phyloP scores from a whole-genome alignment of 331 rosid species.

The Acacia concinna region DNA sequence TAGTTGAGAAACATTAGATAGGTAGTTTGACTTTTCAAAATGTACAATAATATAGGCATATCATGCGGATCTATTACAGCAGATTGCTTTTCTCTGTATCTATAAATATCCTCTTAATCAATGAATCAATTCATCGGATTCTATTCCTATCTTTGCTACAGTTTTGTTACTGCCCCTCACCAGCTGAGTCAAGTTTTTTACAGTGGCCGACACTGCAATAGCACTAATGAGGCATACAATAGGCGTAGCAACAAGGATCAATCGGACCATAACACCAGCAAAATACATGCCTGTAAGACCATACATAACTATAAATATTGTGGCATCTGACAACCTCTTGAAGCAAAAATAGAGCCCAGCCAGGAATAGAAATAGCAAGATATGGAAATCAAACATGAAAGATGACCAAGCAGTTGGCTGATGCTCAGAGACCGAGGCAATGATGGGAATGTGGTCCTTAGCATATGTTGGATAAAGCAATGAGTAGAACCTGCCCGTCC shows the following conservation, averaged over 20 bases:
- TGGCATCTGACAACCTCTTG: conserved; percentile 97
- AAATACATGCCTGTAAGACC: conserved; percentile 99
- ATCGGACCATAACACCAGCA: conserved; percentile 98
- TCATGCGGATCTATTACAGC: too few relatives aligned
- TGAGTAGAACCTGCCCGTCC: conserved; percentile 98
- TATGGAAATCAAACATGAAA: conserved; percentile 98
- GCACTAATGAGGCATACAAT: conserved; percentile 97
- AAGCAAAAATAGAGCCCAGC: conserved; percentile 99
- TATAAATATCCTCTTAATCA: too few relatives aligned
- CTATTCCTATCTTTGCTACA: too few relatives aligned
- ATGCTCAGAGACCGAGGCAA: conserved; percentile 98
- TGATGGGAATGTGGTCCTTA: conserved; percentile 94
- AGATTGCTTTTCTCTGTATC: too few relatives aligned
- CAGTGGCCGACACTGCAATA: conserved; percentile 90
- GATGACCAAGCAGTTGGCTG: conserved; percentile 99
- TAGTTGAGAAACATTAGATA: too few relatives aligned
- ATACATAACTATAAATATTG: conserved; percentile 89
- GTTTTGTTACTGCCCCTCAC: conserved; percentile 64
- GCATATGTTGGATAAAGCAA: conserved; percentile 97
- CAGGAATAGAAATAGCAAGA: conserved; percentile 88
- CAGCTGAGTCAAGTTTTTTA: conserved; percentile 78
- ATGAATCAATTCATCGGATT: too few relatives aligned
- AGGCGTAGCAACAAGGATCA: conserved; percentile 97
- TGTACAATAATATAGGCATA: too few relatives aligned
- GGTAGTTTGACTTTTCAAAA: too few relatives aligned